These are phyloP conservation scores for Trichoderma sp. DNA, from an alignment of 2,329 filamentous ascomycete genomes.

Conservation along the genomic window DNA sequence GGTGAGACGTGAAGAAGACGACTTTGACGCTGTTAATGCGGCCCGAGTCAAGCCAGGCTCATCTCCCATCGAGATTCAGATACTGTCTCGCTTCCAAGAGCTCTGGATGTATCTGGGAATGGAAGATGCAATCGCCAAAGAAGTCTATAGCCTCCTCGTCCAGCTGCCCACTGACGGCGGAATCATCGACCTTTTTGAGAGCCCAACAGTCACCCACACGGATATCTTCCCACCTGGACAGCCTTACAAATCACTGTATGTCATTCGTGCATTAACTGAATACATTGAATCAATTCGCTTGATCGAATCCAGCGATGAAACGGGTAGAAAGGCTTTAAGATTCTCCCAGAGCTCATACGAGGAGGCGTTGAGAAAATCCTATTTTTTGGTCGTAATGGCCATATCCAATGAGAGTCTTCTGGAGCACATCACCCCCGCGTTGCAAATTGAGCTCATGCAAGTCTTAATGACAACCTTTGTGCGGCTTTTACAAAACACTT, in stretches of 20 bases:
- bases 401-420: constrained; percentile 62
- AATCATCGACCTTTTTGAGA: constrained; percentile 62
- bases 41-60: constrained; percentile 54
- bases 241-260: constrained; percentile 75
- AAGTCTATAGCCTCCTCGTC: constrained; percentile 73
- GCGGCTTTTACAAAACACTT: constrained; percentile 36
- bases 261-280: constrained; percentile 66
- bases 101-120: constrained; percentile 80
- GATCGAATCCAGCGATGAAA: constrained; percentile 23
- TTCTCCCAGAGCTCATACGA: constrained; percentile 24
- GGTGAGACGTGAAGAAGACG: constrained; percentile 62
- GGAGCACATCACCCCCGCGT: constrained; percentile 37
- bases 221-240: constrained; percentile 70
- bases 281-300: constrained; percentile 57
- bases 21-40: constrained; percentile 46
- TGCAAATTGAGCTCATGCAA: constrained; percentile 38
- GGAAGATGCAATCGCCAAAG: constrained; percentile 68
- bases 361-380: constrained; percentile 44
- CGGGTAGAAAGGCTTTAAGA: neutral
- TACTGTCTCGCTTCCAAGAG: constrained; percentile 80
- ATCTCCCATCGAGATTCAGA: constrained; percentile 73
- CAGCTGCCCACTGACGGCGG: constrained; percentile 70
- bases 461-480: constrained; percentile 39
- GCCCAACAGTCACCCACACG: constrained; percentile 54
- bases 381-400: constrained; percentile 62